Evolutionary conservation across 2,329 filamentous ascomycete species (phyloP), one percentile per base, ranked within the genome.

Genomic region (Pyrenochaeta sp.): DNA sequence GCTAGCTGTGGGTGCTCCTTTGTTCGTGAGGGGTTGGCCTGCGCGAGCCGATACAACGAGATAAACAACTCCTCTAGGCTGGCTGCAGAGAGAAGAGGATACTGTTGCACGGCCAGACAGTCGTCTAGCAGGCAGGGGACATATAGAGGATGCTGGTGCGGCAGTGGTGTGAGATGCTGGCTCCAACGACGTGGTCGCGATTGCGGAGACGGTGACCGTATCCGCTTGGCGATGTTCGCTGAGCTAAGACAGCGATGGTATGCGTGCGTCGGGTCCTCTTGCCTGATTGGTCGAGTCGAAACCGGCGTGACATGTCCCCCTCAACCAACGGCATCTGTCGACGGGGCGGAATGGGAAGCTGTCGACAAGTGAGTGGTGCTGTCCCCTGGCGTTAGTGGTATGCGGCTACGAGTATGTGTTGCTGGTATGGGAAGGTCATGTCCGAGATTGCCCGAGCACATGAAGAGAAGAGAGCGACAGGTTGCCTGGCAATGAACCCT

Each of bases 51-150:
- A 64, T 61, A 68, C 72, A 75, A 72, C 71, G 60, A 62, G 36
- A 64, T 68, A 74, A 58, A 69, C 63, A 20, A 69, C 67, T 64
- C 63, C 71, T 77, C 74, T 64, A 73, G 71, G 74, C 75, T 76
- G 75, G 75, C 69, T 76, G 74, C 75, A 62, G 66, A 75, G 75
- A 77, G 68, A 59, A 65, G 69, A 60, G 60, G 58, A 61, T 67
- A 63, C 66, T 67, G 71, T 63, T 73, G 72, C 61, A 66, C 72
- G 71, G 74, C 72, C 63, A 75, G 72, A 75, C 73, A 58, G 53
- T 54, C 42, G 74, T 75, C 74, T 76, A 76, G 72, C 74, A 75
- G 70, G 69, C 58, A 48, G 55, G 47, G 62, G 58, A 63, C 68
- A 73, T 74, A 52, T 64, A 63, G 58, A 54, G 57, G 30, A 53